Evolutionary conservation across 2,329 filamentous ascomycete species (phyloP).

Genomic region (Pseudogymnoascus sp.): DNA sequence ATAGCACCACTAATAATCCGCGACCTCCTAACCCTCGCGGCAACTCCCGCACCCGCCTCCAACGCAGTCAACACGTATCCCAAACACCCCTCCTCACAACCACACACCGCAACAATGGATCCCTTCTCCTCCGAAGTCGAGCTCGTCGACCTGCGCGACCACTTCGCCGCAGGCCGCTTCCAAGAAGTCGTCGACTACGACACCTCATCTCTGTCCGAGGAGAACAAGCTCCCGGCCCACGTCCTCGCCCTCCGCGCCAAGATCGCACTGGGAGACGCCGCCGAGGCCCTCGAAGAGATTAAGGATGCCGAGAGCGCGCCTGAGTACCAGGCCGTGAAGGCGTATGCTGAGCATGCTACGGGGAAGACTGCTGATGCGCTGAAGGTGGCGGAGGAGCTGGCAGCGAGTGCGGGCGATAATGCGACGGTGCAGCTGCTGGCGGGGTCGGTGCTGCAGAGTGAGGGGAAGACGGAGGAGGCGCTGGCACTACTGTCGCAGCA

Average conservation of each 20-base stretch:
- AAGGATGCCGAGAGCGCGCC: slow-evolving; percentile 58
- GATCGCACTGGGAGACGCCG: slow-evolving; percentile 72
- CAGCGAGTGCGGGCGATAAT: slow-evolving; percentile 62
- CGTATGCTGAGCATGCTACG: slow-evolving; percentile 60
- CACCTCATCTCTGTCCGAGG: slow-evolving; percentile 66
- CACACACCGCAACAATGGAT: slow-evolving; percentile 46
- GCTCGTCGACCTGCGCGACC: slow-evolving; percentile 63
- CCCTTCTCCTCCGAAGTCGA: slow-evolving; percentile 65
- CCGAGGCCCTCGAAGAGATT: slow-evolving; percentile 62
- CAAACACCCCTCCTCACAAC: not conserved
- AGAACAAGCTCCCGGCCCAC: slow-evolving; percentile 69
- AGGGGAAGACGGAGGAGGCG: slow-evolving; percentile 78
- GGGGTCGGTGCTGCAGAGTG: slow-evolving; percentile 74
- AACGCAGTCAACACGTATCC: slow-evolving; percentile 7
- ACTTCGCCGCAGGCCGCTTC: slow-evolving; percentile 77
- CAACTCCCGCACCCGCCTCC: not conserved
- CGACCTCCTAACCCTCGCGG: slow-evolving; percentile 1
- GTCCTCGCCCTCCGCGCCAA: slow-evolving; percentile 75
- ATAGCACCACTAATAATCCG: not conserved
- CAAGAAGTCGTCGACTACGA: slow-evolving; percentile 80
- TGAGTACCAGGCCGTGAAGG: slow-evolving; percentile 68
- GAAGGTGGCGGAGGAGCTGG: slow-evolving; percentile 58
- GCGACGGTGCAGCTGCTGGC: slow-evolving; percentile 71
- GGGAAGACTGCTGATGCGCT: slow-evolving; percentile 58
- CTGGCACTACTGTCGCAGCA: slow-evolving; percentile 72